Percentiles rank a stretch among this genome's conserved stretches.
Conservation (phyloP, 2,329 filamentous ascomycete species). For the Lachnellula occidentalis region DNA sequence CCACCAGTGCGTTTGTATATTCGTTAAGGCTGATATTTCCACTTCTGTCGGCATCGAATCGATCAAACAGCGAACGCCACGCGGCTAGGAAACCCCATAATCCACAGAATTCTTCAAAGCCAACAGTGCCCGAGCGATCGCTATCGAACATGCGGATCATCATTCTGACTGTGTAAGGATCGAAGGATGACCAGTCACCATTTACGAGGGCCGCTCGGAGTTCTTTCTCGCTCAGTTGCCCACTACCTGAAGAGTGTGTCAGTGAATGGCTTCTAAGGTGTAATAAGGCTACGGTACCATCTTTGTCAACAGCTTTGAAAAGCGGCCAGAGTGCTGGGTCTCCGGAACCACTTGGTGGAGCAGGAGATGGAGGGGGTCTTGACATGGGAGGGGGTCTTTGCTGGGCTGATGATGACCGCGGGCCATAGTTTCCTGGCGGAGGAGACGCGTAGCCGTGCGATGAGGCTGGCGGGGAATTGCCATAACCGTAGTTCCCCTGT, state of each 20-base stretch:
- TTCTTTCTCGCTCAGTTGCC: constrained; percentile 79
- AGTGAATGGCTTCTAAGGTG: neutral
- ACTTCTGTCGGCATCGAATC: constrained; percentile 81
- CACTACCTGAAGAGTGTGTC: constrained; percentile 51
- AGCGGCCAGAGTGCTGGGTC: constrained; percentile 76
- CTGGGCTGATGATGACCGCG: constrained; percentile 37
- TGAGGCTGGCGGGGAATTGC: constrained; percentile 31
- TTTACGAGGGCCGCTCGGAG: constrained; percentile 89
- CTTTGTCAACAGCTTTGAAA: constrained; percentile 86
- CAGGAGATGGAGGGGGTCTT: constrained; percentile 61
- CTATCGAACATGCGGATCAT: constrained; percentile 99
- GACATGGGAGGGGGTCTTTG: constrained; percentile 47
- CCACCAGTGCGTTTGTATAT: constrained; percentile 83
- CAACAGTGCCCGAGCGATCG: constrained; percentile 81
- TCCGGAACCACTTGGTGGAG: constrained; percentile 43
- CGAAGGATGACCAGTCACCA: constrained; percentile 91
- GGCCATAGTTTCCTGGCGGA: constrained; percentile 38
- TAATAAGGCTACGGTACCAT: constrained; percentile 45
- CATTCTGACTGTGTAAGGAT: constrained; percentile 91
- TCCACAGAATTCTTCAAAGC: constrained; percentile 92
- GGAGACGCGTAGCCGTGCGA: constrained; percentile 38
- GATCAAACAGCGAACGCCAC: constrained; percentile 91
- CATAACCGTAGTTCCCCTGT: constrained; percentile 23
- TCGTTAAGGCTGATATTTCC: constrained; percentile 83
- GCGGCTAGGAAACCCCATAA: constrained; percentile 94